Evolutionary conservation across 1,284 basidiomycete species (phyloP), one percentile per base, ranked within the genome.

Genomic region (Cutaneotrichosporon sp.): DNA sequence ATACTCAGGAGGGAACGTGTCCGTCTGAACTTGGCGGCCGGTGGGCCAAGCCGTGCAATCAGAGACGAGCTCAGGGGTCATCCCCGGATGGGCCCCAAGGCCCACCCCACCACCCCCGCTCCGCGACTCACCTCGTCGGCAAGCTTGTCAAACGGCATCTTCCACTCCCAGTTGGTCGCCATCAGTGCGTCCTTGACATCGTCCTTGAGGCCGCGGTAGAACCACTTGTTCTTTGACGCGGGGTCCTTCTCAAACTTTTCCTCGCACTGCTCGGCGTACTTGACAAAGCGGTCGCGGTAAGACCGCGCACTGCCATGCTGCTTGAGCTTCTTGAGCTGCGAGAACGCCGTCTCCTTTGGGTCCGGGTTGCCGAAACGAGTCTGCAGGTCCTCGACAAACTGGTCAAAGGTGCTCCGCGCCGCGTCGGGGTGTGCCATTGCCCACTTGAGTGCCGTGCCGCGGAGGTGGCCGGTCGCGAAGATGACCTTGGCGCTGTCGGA

Each of bases 401-500:
- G 40, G 22, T 38, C 46, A 53, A 58, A 67, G 9, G 31, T 30
- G 30, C 55, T 59, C 49, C 52, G 22, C 21, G 49, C 26, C 26
- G 40, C 18, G 55, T 67, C 66, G 31, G 63, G 63, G 61, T 67
- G 66, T 42, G 46, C 50, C 49, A 65, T 50, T 8, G 59, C 66
- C 66, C 66, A 67, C 61, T 65, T 62, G 55, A 67, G 61, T 30
- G 66, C 66, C 16, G 63, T 38, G 58, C 66, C 61, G 42, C 63
- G 63, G 31, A 67, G 61, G 46, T 63, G 63, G 5, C 42, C 36
- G n/a, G 63, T 64, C 30, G 66, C 66, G 10, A 65, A 61, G 50
- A 64, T 63, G 47, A 67, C 72, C 72, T 73, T 61, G 10, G 63
- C 69, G 2, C 69, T 68, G 42, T 72, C 73, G 30, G 70, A 65